A percentile compares a stretch with the other conserved stretches of the same genome.
Conservation (phyloP, 2,329 filamentous ascomycete genomes). For the Stachybotrys echinatus region DNA sequence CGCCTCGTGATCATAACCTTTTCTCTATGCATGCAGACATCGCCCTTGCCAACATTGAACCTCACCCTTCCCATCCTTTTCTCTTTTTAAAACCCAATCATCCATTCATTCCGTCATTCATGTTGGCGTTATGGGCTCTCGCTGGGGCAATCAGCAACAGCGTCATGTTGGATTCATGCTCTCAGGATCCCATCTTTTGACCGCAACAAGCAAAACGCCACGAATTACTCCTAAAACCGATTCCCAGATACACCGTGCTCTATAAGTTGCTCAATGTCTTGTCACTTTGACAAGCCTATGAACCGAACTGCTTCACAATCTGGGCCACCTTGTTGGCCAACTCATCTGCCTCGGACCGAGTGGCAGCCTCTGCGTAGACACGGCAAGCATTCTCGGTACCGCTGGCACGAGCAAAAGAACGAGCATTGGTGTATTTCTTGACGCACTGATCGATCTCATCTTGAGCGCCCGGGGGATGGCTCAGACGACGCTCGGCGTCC, state of each 20-base stretch:
- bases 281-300: slow-evolving; percentile 14
- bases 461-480: slow-evolving; percentile 74
- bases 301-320: slow-evolving; percentile 59
- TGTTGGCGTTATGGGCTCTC: not conserved
- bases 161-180: not conserved
- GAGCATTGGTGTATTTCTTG: slow-evolving; percentile 83
- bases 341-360: slow-evolving; percentile 84
- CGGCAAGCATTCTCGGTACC: slow-evolving; percentile 95
- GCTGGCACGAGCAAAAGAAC: slow-evolving; percentile 86
- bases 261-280: not conserved
- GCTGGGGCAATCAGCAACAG: not conserved
- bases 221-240: not conserved
- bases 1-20: too few relatives aligned
- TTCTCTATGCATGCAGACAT: too few relatives aligned
- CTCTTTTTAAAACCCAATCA: not conserved
- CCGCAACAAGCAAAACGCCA: not conserved
- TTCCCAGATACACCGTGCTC: not conserved
- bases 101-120: not conserved
- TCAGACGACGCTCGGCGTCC: slow-evolving; percentile 85
- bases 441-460: slow-evolving; percentile 81
- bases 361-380: slow-evolving; percentile 92
- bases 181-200: too few relatives aligned
- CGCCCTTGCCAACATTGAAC: too few relatives aligned
- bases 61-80: not conserved
- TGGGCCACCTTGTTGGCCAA: slow-evolving; percentile 77